These are phyloP conservation scores for Linum usitatissimum DNA, from an alignment of 345 rosid genomes.

Conservation along the genomic window DNA sequence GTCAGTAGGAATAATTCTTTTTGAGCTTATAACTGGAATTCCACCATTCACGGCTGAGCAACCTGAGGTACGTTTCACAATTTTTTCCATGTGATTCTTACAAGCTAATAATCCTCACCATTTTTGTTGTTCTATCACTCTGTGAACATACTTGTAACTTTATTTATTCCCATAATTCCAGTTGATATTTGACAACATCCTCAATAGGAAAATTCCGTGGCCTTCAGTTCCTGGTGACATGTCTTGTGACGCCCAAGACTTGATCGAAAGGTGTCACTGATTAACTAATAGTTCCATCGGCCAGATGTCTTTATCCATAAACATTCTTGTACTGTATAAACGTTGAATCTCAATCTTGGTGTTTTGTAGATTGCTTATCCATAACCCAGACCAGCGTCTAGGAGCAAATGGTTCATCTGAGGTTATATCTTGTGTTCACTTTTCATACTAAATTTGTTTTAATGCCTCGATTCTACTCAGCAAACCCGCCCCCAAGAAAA, in stretches of 20 bases:
- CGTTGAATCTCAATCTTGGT: constrained; percentile 10
- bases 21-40: constrained; percentile 65
- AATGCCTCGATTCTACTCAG: no score
- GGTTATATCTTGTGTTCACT: constrained; percentile 29
- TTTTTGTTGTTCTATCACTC: constrained; percentile 4
- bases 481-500: no score
- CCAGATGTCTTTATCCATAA: background rate
- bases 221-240: constrained; percentile 53
- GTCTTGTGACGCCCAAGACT: constrained; percentile 74
- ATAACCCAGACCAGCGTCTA: constrained; percentile 50
- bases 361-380: constrained; percentile 47
- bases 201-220: constrained; percentile 70
- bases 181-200: constrained; percentile 74
- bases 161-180: constrained; percentile 19
- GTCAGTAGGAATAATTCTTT: constrained; percentile 82
- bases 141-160: constrained; percentile 6
- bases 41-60: constrained; percentile 66
- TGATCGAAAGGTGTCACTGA: constrained; percentile 70
- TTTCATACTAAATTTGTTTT: background rate
- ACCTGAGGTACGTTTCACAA: constrained; percentile 44
- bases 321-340: constrained; percentile 4
- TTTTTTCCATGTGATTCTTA: background rate
- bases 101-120: background rate
- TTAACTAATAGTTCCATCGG: no score
- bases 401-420: constrained; percentile 66